Evolutionary conservation across 2,329 filamentous ascomycete species (phyloP).

Genomic region (Arthrobotrys iridis): DNA sequence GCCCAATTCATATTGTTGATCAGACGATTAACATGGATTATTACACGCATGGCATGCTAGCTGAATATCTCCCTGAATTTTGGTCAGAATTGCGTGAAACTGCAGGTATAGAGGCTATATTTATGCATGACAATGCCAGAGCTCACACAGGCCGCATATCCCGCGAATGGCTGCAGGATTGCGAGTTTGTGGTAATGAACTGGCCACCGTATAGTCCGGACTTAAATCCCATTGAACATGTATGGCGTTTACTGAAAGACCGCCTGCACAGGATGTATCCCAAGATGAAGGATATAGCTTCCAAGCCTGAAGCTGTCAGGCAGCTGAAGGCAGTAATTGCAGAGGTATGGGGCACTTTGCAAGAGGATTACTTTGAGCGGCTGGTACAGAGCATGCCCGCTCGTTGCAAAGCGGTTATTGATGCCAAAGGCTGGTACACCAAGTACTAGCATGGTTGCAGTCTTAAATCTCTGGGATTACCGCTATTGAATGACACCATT

Average conservation of each 20-base stretch:
- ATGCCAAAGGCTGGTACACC: too few relatives aligned
- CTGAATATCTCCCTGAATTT: not conserved
- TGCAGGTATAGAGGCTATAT: too few relatives aligned
- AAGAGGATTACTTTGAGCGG: too few relatives aligned
- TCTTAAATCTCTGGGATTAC: too few relatives aligned
- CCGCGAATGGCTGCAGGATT: not conserved
- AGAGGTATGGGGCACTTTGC: not conserved
- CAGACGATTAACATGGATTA: too few relatives aligned
- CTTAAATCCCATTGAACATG: not conserved
- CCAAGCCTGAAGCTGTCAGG: too few relatives aligned
- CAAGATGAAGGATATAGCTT: not conserved
- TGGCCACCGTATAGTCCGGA: not conserved
- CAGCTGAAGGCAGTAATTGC: not conserved
- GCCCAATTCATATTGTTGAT: not conserved
- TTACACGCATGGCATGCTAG: not conserved
- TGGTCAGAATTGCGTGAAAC: not conserved
- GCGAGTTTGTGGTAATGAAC: not conserved
- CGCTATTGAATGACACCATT: too few relatives aligned
- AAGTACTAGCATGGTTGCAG: too few relatives aligned
- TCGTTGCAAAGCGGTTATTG: too few relatives aligned
- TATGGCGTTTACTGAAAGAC: not conserved
- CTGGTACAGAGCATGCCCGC: too few relatives aligned
- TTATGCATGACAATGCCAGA: slow-evolving; percentile 3
- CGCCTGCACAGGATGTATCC: not conserved
- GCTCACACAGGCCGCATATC: not conserved